phyloP scores from a whole-genome alignment of 345 rosid genomes.

The Erucastrum elatum region DNA sequence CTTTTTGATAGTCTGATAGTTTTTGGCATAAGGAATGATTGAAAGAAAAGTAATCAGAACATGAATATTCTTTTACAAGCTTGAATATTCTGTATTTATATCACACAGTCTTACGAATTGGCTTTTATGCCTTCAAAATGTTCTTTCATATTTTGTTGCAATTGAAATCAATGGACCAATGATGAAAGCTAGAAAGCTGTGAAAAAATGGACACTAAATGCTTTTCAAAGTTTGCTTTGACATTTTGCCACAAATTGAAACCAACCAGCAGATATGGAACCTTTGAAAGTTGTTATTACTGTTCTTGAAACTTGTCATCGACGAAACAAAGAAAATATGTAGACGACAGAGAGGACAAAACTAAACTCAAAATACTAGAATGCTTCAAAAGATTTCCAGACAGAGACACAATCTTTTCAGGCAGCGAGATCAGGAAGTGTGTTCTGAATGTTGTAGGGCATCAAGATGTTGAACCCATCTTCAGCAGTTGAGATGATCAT shows the following conservation, averaged over 20 bases:
- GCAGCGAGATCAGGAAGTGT: constrained; percentile 58
- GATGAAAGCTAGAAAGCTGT: not conserved
- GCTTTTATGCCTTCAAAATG: too few species aligned
- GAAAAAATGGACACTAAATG: not conserved
- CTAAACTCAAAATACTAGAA: not conserved
- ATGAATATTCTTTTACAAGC: not conserved
- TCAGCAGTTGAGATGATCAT: constrained; percentile 84
- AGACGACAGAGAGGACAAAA: not conserved
- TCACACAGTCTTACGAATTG: too few species aligned
- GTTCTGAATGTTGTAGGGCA: constrained; percentile 90
- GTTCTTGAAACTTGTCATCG: not conserved
- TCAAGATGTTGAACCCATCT: constrained; percentile 87
- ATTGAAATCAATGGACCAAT: not conserved
- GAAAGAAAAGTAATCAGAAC: not conserved
- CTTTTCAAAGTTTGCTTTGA: not conserved
- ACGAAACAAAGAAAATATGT: not conserved
- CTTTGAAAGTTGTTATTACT: not conserved
- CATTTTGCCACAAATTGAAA: not conserved
- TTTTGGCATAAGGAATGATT: not conserved
- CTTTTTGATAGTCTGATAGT: not conserved
- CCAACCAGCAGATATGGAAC: not conserved
- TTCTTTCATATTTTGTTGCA: not conserved
- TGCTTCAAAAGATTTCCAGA: not conserved
- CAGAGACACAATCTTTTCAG: not conserved
- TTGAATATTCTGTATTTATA: too few species aligned